Base-by-base conservation (phyloP, 345 rosid genomes). In the Hibiscus mutabilis region DNA sequence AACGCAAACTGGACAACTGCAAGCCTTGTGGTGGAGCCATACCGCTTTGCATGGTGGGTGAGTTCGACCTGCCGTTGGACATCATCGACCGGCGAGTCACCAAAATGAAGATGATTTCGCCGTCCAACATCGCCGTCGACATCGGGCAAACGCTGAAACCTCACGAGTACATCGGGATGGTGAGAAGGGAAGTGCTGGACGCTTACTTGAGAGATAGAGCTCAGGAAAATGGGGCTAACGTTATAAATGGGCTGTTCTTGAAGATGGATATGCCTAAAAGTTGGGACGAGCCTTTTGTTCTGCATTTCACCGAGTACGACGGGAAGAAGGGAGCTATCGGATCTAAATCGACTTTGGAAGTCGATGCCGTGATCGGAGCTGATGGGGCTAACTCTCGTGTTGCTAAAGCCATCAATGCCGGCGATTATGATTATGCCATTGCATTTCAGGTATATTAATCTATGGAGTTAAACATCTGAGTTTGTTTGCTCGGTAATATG, bases 11-110 rank as follows among this genome's bases (percentile, higher is more conserved):
- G 61, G 96, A 94, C 76, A 94, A 94, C 78, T 87, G 90, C 81
- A 94, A 94, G 79, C 97, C 98, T 1, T 93, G 98, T 70, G 96
- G 98, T 0, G 94, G 98, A 5, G 97, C 98, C 21, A 93, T 91
- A 65, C 98, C 98, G 25, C 84, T 93, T 46, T 91, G 97, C 79
- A 89, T 91, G 98, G 98, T 93, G 66, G 98, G 96, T 0, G 98
- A 93, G 63, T 93, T 93, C 77, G 94, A 91, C 81, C 78, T 93
- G n/a, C 98, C 98, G 2, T 64, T 91, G 16, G 98, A 93, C 62
- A 89, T 93, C 21, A 93, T 93, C 37, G 98, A 93, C 82, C 83
- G 98, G 61, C 75, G 77, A 12, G 97, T 91, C 67, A 93, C 97
- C 27, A 88, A 88, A 80, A 93, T 93, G 97, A 93, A 89, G 86